phyloP scores from a whole-genome alignment of 352 stramenopile genomes.

The Phytophthora sansomeana region DNA sequence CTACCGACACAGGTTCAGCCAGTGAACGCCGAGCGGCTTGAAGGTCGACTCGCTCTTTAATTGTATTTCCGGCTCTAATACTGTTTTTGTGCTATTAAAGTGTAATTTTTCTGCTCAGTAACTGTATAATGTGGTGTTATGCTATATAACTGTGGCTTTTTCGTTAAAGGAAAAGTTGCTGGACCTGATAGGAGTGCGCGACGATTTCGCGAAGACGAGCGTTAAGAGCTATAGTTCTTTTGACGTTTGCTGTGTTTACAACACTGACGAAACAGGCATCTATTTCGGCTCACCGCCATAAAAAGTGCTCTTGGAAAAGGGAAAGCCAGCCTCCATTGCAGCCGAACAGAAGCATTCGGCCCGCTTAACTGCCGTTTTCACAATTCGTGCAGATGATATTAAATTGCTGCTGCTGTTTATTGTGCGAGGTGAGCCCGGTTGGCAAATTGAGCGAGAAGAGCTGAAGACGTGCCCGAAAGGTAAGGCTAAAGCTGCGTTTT shows the following conservation, averaged over 20 bases:
- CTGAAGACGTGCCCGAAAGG: slow-evolving; percentile 12
- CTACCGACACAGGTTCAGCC: slow-evolving; percentile 7
- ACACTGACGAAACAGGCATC: slow-evolving; percentile 7
- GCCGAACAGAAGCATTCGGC: slow-evolving; percentile 13
- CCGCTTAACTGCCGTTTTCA: slow-evolving; percentile 5
- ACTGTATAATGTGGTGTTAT: too few species aligned
- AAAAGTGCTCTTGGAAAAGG: too few species aligned
- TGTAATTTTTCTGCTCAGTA: too few species aligned
- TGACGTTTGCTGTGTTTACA: not conserved
- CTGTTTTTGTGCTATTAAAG: slow-evolving; percentile 1
- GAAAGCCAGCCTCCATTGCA: slow-evolving; percentile 4
- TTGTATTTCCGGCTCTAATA: too few species aligned
- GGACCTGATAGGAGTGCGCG: too few species aligned
- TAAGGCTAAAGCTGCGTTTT: too few species aligned
- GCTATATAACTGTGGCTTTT: not conserved
- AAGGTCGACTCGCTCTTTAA: not conserved
- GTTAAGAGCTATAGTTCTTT: not conserved
- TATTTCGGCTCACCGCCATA: too few species aligned
- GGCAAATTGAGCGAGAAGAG: slow-evolving; percentile 4
- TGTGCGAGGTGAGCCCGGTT: slow-evolving; percentile 5
- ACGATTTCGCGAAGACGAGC: slow-evolving; percentile 4
- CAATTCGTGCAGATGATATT: not conserved
- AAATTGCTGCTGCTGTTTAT: slow-evolving; percentile 17
- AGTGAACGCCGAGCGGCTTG: not conserved
- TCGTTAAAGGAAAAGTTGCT: slow-evolving; percentile 2